These are phyloP conservation scores for Ehretia macrophylla DNA, from an alignment of 257 asterid genomes.

Conservation along the genomic window DNA sequence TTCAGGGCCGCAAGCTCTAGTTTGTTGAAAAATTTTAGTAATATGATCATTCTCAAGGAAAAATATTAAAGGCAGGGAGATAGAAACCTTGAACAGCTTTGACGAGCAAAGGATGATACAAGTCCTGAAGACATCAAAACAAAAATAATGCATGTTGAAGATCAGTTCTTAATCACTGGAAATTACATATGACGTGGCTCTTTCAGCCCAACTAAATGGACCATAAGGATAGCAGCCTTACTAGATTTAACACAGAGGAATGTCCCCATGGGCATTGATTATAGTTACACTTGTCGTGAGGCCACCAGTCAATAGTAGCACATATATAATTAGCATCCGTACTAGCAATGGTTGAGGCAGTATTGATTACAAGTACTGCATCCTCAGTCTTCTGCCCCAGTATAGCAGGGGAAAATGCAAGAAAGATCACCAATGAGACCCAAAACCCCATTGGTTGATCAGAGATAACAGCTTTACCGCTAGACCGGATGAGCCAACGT, in stretches of 20 bases:
- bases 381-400: slow-evolving; percentile 44
- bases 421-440: slow-evolving; percentile 28
- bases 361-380: slow-evolving; percentile 42
- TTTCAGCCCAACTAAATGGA: neutral
- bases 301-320: slow-evolving; percentile 99
- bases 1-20: no score
- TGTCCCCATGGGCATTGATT: slow-evolving; percentile 85
- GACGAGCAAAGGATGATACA: slow-evolving; percentile 68
- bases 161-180: neutral
- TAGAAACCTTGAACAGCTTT: slow-evolving; percentile 74
- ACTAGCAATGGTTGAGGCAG: slow-evolving; percentile 41
- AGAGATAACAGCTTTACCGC: slow-evolving; percentile 20
- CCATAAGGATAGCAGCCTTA: slow-evolving; percentile 16
- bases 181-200: neutral
- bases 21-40: neutral
- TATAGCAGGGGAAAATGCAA: slow-evolving; percentile 44
- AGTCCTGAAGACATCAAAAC: slow-evolving; percentile 49
- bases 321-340: slow-evolving; percentile 80
- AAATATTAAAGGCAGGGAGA: slow-evolving; percentile 8
- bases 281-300: slow-evolving; percentile 81
- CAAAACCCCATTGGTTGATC: slow-evolving; percentile 45
- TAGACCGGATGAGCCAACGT: slow-evolving; percentile 22
- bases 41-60: neutral
- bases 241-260: slow-evolving; percentile 66
- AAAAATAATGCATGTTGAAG: slow-evolving; percentile 3